Conservation (phyloP, 23 red algal species). For the Cyanidioschyzon merolae region DNA sequence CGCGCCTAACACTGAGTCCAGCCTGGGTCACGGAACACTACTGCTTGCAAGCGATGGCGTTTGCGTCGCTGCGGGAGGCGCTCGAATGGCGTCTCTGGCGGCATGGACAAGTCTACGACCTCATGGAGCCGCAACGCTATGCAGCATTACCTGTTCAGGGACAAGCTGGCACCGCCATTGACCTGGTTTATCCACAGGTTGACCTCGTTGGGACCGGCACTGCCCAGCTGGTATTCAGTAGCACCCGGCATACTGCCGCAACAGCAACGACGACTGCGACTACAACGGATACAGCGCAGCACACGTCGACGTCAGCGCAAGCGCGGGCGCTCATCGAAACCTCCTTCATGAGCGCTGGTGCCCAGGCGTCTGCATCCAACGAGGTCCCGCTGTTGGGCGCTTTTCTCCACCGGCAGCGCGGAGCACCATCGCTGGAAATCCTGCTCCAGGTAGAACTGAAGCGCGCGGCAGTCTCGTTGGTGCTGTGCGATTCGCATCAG, state of each 20-base stretch:
- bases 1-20: background rate
- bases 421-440: background rate
- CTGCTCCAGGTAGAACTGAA: background rate
- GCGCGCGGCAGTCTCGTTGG: slow-evolving; percentile 2
- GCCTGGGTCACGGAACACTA: background rate
- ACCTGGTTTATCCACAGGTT: background rate
- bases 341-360: background rate
- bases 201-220: background rate
- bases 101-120: background rate
- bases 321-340: too few species aligned
- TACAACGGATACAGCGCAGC: too few species aligned
- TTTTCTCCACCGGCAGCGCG: background rate
- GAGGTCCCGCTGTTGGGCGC: background rate
- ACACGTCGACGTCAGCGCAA: too few species aligned
- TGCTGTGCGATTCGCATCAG: background rate
- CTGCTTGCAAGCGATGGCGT: background rate
- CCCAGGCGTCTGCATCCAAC: background rate
- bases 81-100: background rate
- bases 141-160: background rate
- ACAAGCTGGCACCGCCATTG: background rate
- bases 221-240: background rate
- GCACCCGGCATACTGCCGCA: too few species aligned
- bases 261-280: too few species aligned
- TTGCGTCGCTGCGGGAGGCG: background rate
- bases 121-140: background rate